Evolutionary conservation across 768 basidiomycete species (phyloP), one percentile per base, ranked within the genome.

Genomic region (Candolleomyces efflorescens): DNA sequence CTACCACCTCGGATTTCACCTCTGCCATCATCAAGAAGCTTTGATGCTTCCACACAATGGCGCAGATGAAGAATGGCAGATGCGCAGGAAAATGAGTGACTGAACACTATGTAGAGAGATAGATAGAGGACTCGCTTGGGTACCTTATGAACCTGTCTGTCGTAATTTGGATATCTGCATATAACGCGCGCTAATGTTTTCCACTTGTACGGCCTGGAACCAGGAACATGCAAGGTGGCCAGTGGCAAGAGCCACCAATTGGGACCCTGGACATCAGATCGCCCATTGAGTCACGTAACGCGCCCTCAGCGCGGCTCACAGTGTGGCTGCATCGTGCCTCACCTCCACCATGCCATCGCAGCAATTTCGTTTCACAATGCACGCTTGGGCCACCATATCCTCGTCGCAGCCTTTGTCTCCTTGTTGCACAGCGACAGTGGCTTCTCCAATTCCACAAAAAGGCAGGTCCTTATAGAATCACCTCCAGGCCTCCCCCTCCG

Each of bases 1-100:
- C 92, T 46, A 91, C 90, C 26, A 99, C 96, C 58, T 92, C 91
- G 26, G 96, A 98, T 67, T 94, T 99, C 77, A 99, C 97, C 39
- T 78, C 86, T 49, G 95, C 90, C 46, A 82, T 99, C 69, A 94
- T 98, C 75, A 83, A 89, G 73, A 87, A 86, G 71, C 76, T 92
- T 65, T 84, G 73, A 68, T 54, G 38, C 24, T 22, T 32, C 32
- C 32, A 11, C 32, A 32, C 32, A 32, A 32, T 54, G 43, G 5
- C 24, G n/a, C n/a, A 57, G 36, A 46, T 56, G 51, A 38, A 58
- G 48, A 41, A 26, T 26, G 17, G 49, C 27, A 51, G 27, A 24
- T 36, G 20, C 27, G 4, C 20, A 36, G 49, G 23, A 26, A 51
- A 51, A 36, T 36, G 49, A 18, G 15, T 51, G 26, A 17, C 49